Percentiles rank a stretch among this genome's conserved stretches.
These are phyloP conservation scores for Piromyces finnis DNA, from an alignment of 192 early-diverging fungal genomes.

Conservation along the genomic window DNA sequence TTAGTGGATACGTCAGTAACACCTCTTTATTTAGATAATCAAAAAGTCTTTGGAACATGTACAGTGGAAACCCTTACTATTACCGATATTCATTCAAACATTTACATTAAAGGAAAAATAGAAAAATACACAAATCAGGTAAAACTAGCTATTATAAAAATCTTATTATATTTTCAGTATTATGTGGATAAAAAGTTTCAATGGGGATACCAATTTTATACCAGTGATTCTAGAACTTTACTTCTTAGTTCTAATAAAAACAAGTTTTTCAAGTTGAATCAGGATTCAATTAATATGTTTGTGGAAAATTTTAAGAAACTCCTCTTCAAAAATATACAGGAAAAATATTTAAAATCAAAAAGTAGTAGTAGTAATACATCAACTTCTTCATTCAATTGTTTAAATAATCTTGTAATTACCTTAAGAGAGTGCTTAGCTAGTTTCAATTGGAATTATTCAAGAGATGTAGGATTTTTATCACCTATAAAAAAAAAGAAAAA, in stretches of 20 bases:
- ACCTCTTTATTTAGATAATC: background rate
- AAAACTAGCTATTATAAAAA: background rate
- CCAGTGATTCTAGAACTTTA: background rate
- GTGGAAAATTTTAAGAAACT: background rate
- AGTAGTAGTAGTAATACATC: too few species aligned
- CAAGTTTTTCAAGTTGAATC: background rate
- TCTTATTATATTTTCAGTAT: background rate
- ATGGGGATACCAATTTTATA: background rate
- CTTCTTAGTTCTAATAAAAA: background rate
- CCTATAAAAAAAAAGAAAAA: background rate
- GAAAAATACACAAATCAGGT: background rate
- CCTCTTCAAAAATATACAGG: background rate
- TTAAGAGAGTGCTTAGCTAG: background rate
- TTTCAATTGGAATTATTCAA: background rate
- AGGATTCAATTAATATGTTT: background rate
- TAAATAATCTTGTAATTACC: background rate
- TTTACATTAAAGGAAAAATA: background rate
- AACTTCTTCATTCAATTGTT: background rate
- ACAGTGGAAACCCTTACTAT: background rate
- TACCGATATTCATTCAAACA: background rate
- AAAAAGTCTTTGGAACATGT: background rate
- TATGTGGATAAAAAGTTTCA: background rate
- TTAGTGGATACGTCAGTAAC: background rate
- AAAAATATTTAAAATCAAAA: background rate
- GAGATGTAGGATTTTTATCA: background rate